phyloP scores from a whole-genome alignment of 2,329 filamentous ascomycete species.

The Periconia sp. region DNA sequence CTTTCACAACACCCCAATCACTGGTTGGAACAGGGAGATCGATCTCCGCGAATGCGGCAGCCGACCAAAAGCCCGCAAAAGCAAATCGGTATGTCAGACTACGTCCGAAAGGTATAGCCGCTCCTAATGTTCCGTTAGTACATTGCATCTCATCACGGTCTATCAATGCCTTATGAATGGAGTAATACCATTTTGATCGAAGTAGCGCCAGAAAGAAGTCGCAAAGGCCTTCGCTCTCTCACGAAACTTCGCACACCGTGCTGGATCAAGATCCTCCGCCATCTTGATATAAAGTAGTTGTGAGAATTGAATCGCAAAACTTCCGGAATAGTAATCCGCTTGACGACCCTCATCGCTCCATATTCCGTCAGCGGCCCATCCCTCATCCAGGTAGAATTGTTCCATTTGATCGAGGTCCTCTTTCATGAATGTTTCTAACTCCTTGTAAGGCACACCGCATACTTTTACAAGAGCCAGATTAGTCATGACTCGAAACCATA shows the following conservation, averaged over 20 bases:
- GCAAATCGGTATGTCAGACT: conserved; percentile 61
- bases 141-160: too few relatives aligned
- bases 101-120: conserved; percentile 60
- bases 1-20: conserved; percentile 52
- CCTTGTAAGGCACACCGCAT: conserved; percentile 44
- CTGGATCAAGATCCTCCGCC: conserved; percentile 50
- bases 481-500: conserved; percentile 60
- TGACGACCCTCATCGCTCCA: conserved; percentile 51
- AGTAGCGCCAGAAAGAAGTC: conserved; percentile 55
- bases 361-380: conserved; percentile 57
- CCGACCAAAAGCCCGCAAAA: conserved; percentile 57
- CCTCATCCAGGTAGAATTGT: conserved; percentile 52
- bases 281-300: conserved; percentile 57
- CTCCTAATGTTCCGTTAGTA: too few relatives aligned
- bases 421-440: conserved; percentile 48
- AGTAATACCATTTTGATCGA: conserved; percentile 51
- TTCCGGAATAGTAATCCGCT: conserved; percentile 61
- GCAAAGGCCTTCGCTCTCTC: conserved; percentile 52
- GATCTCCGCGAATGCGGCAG: conserved; percentile 52
- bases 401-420: conserved; percentile 54
- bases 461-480: conserved; percentile 55
- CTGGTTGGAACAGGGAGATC: conserved; percentile 47
- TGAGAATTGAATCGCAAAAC: conserved; percentile 61
- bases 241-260: conserved; percentile 46
- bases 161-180: too few relatives aligned